Percentiles rank a stretch among this genome's conserved stretches.
These are phyloP conservation scores for Piedraia hortae DNA, from an alignment of 2,329 filamentous ascomycete species.

Conservation along the genomic window DNA sequence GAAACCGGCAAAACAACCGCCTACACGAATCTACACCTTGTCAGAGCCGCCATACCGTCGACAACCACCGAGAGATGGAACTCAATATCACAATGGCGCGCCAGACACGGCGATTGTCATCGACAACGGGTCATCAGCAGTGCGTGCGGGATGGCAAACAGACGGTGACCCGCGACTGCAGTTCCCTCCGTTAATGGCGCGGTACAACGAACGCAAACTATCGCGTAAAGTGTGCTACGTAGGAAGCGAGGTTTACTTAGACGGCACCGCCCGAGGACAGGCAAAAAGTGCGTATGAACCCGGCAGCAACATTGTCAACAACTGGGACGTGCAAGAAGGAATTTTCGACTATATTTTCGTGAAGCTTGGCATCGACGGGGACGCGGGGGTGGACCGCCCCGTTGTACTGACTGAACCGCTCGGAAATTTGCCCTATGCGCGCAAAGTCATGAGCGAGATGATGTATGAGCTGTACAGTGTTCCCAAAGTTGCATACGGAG, in stretches of 20 bases:
- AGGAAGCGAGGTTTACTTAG: conserved; percentile 75
- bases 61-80: conserved; percentile 27
- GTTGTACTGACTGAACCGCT: conserved; percentile 90
- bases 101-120: conserved; percentile 60
- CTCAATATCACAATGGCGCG: conserved; percentile 43
- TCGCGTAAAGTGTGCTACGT: conserved; percentile 81
- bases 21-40: conserved; percentile 23
- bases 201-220: conserved; percentile 82
- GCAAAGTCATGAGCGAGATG: conserved; percentile 71
- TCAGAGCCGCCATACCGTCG: conserved; percentile 34
- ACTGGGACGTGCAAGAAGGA: conserved; percentile 95
- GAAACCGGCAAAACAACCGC: conserved; percentile 25
- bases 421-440: conserved; percentile 66
- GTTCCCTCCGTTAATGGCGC: conserved; percentile 73
- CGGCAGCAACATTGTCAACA: conserved; percentile 72
- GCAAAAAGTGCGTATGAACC: conserved; percentile 76
- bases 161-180: conserved; percentile 54
- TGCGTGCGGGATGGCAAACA: conserved; percentile 91
- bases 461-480: conserved; percentile 88
- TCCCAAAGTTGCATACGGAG: conserved; percentile 72
- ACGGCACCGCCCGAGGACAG: conserved; percentile 76
- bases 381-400: conserved; percentile 54
- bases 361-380: conserved; percentile 59
- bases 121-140: conserved; percentile 78
- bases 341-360: conserved; percentile 83